Evolutionary conservation across 176 grass and related monocot species (phyloP), one percentile per base, ranked within the genome.

Genomic region (Chloris gayana): DNA sequence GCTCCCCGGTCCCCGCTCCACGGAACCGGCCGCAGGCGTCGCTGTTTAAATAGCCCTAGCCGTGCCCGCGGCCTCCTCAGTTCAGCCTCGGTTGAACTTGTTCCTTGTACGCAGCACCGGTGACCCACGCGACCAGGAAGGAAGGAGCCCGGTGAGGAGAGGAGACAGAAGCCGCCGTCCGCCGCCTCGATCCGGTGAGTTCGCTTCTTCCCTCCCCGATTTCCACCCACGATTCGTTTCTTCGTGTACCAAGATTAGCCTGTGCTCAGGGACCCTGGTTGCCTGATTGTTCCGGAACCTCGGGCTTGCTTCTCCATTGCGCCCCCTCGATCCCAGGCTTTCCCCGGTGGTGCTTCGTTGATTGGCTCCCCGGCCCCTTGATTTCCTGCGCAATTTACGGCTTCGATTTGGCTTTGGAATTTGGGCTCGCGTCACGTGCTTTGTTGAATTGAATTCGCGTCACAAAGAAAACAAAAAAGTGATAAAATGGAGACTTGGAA

Each of bases 71-170:
- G 47, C 25, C 24, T 50, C 15, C 15, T 79, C 67, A 81, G 78
- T 81, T 49, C 82, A 67, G 72, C 64, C 58, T 82, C n/a, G 70
- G 80, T 46, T 73, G 80, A 70, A 80, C 73, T 26, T 70, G n/a
- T 27, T 44, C 35, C 35, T 44, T 44, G 41, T 44, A 26, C 13
- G 1, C 58, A 61, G n/a, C 35, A 37, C n/a, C 47, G 21, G 22
- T 15, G 54, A 13, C 25, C 9, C 8, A 11, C 18, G 49, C 5
- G 37, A n/a, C n/a, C n/a, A n/a, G 37, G 41, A 8, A 44, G 19
- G 21, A 56, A 56, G 19, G 51, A 9, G 25, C n/a, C 47, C 47
- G 15, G 2, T 4, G 47, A 13, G 4, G 46, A 45, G 44, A 49
- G 14, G 8, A 24, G 56, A 58, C 1, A 6, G 22, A 12, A 61